These are phyloP conservation scores for Epichloe uncinata DNA, from an alignment of 2,329 filamentous ascomycete genomes.

Conservation along the genomic window DNA sequence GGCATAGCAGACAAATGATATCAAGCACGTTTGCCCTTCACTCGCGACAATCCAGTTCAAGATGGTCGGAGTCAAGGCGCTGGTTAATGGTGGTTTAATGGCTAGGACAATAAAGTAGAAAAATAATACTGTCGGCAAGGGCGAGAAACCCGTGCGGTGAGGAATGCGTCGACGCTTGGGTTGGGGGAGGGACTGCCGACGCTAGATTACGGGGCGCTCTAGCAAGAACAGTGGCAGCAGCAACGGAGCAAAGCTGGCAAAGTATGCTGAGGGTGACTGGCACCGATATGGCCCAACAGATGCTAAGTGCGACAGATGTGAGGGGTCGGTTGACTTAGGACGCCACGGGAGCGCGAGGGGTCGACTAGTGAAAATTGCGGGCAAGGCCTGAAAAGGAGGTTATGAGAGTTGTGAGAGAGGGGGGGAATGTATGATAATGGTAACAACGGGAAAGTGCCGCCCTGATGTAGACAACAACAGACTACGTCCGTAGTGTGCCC, in stretches of 20 bases:
- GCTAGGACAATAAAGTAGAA: neutral
- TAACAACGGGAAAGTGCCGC: neutral
- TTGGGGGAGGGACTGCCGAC: neutral
- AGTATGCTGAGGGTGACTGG: neutral
- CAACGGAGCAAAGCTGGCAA: neutral
- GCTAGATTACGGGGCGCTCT: neutral
- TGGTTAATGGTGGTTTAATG: neutral
- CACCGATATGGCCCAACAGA: neutral
- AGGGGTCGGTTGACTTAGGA: slow-evolving; percentile 8
- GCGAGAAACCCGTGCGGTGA: neutral
- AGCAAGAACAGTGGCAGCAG: neutral
- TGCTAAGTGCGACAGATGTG: slow-evolving; percentile 8
- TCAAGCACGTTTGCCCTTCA: slow-evolving; percentile 23
- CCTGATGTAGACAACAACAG: neutral
- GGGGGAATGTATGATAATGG: neutral
- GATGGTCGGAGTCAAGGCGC: slow-evolving; percentile 33
- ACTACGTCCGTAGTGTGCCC: neutral
- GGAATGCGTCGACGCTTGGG: neutral
- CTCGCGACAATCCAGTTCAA: slow-evolving; percentile 31
- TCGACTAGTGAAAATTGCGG: neutral
- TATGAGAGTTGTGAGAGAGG: neutral
- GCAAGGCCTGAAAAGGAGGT: neutral
- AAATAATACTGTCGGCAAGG: neutral
- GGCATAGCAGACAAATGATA: slow-evolving; percentile 27
- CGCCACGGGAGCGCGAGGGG: slow-evolving; percentile 5